Percentiles rank a stretch among this genome's conserved stretches.
Evolutionary conservation across 2,329 filamentous ascomycete genomes (phyloP).

Genomic region (Chaetomiaceae sp.): DNA sequence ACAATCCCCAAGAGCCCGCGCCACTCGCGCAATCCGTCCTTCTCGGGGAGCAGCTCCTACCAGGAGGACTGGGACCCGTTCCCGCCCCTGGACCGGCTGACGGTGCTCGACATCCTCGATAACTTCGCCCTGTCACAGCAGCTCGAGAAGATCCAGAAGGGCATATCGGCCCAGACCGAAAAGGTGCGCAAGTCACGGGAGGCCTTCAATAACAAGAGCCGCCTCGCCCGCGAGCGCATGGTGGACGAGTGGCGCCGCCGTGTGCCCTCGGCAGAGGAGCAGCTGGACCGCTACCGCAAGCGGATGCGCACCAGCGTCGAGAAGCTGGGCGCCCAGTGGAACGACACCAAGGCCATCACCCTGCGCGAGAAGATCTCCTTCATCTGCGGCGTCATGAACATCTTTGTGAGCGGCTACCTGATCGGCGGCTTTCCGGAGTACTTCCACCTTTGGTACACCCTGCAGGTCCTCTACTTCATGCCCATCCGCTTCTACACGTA

Average conservation of each 20-base stretch:
- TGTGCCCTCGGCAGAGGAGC: constrained; percentile 82
- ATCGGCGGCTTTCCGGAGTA: constrained; percentile 79
- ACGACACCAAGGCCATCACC: constrained; percentile 82
- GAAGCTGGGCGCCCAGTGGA: constrained; percentile 78
- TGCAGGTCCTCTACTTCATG: constrained; percentile 90
- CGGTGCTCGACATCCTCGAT: constrained; percentile 88
- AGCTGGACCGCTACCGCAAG: constrained; percentile 82
- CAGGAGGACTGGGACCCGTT: constrained; percentile 85
- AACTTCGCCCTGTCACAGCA: constrained; percentile 88
- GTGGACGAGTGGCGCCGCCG: constrained; percentile 89
- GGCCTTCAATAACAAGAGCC: constrained; percentile 68
- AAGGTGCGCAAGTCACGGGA: constrained; percentile 80
- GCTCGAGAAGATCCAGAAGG: constrained; percentile 83
- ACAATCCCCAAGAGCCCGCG: constrained; percentile 45
- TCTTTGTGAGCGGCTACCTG: constrained; percentile 92
- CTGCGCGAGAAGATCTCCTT: constrained; percentile 91
- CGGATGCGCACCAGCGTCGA: constrained; percentile 89
- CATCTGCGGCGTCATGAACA: constrained; percentile 93
- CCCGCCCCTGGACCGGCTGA: constrained; percentile 82
- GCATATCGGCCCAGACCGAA: constrained; percentile 75
- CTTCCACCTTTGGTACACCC: constrained; percentile 91
- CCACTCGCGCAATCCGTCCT: constrained; percentile 72
- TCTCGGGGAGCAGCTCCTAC: constrained; percentile 78
- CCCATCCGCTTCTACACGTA: constrained; percentile 91
- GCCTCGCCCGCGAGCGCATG: constrained; percentile 79